phyloP scores from a whole-genome alignment of 1,284 basidiomycete genomes.

The Calocybe gambosa region DNA sequence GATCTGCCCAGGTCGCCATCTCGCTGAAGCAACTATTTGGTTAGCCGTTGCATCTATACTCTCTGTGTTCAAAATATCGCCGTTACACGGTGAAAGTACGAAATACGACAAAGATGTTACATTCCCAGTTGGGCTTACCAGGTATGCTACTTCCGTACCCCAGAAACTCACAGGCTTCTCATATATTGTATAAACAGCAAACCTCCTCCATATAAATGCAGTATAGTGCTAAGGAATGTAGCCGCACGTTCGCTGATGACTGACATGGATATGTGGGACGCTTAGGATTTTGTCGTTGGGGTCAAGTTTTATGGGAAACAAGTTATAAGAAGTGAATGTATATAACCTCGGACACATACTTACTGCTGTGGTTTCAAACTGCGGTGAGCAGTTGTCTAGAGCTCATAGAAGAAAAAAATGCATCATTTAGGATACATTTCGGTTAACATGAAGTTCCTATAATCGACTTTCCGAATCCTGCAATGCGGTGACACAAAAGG shows the following conservation, averaged over 20 bases:
- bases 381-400: too few relatives aligned
- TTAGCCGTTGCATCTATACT: slow-evolving; percentile 12
- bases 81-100: slow-evolving; percentile 2
- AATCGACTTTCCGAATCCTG: too few relatives aligned
- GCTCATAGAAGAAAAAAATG: too few relatives aligned
- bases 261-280: neutral
- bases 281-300: too few relatives aligned
- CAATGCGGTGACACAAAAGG: too few relatives aligned
- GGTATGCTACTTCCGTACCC: neutral
- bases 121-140: neutral
- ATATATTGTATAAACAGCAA: neutral
- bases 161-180: neutral
- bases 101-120: neutral
- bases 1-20: slow-evolving; percentile 13
- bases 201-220: slow-evolving; percentile 3
- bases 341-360: too few relatives aligned
- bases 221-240: slow-evolving; percentile 1
- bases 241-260: neutral
- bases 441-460: too few relatives aligned
- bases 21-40: slow-evolving; percentile 13
- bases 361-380: too few relatives aligned
- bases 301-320: too few relatives aligned
- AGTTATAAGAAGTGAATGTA: too few relatives aligned
- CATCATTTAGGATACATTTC: too few relatives aligned
- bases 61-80: slow-evolving; percentile 8